Conservation (phyloP, 2,329 filamentous ascomycete genomes). For the Didymella sp. region DNA sequence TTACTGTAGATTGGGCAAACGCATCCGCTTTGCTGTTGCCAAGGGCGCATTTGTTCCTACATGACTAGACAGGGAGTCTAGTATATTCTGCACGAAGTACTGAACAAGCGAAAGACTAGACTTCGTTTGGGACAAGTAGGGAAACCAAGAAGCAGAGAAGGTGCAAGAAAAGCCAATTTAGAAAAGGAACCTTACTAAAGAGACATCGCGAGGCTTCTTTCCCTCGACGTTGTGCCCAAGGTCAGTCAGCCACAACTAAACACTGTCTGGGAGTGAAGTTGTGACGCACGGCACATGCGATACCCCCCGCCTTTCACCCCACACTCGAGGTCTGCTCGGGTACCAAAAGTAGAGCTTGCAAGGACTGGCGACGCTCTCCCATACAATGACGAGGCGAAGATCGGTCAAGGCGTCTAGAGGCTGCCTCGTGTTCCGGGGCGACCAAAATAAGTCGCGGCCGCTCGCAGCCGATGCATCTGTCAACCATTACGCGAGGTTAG, state of each 20-base stretch:
- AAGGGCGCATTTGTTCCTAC: not conserved
- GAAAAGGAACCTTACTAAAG: not conserved
- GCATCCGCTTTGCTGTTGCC: not conserved
- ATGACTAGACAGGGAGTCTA: not conserved
- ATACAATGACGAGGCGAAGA: constrained; percentile 5
- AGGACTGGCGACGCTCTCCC: not conserved
- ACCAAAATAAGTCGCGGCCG: constrained; percentile 3
- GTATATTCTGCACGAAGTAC: not conserved
- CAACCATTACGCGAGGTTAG: constrained; percentile 3
- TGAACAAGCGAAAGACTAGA: constrained; percentile 1
- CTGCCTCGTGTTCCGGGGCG: constrained; percentile 3
- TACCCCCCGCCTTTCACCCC: not conserved
- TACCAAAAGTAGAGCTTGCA: not conserved
- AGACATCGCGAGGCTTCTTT: constrained; percentile 1
- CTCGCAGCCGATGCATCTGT: not conserved
- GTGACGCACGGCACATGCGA: constrained; percentile 6
- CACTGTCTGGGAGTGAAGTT: not conserved
- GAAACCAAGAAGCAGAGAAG: not conserved
- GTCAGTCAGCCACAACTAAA: constrained; percentile 5
- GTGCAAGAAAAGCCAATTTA: not conserved
- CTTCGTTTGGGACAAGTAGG: not conserved
- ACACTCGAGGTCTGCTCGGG: not conserved
- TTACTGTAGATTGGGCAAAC: not conserved
- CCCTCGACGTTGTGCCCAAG: not conserved
- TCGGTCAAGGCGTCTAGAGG: constrained; percentile 15